Evolutionary conservation across 2,329 filamentous ascomycete species (phyloP), one percentile per base, ranked within the genome.

Genomic region (Coniella vitis): DNA sequence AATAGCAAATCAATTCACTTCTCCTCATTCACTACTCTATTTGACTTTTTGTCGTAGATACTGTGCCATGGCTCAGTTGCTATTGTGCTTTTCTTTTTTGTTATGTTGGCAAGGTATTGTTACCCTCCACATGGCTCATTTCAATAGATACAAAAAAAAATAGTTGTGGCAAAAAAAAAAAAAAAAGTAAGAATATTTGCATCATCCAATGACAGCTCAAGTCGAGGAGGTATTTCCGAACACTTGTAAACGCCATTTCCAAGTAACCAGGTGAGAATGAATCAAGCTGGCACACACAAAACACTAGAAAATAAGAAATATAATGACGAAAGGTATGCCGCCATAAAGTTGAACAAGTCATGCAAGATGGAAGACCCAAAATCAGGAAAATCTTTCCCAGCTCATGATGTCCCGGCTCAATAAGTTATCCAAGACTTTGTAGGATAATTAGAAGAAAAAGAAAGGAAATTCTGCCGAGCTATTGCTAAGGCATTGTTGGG

Each of bases 111-210:
- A 21, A 7, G 31, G 40, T 29, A 19, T 36, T 16, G 35, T 36
- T 49, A 37, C 32, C 47, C 25, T 29, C 25, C 29, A 40, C 47
- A 31, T 49, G 40, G 41, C 47, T 49, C 47, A 45, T 49, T 32
- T 22, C 41, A 19, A 43, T 22, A 44, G 14, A 38, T 17, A 39
- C 2, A 14, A 39, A 12, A 39, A 22, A 12, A 38, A 38, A 4
- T 14, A 14, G 10, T 14, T 14, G 20, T n/a, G n/a, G n/a, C n/a
- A n/a, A n/a, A 21, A 40, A n/a, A 16, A 7, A 16, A 4, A 12
- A 29, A 10, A 17, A 12, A 21, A 22, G 22, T 21, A 38, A 38
- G 21, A 38, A 21, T 14, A 21, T 41, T 16, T 20, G 21, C 25
- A 21, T 16, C 2, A 29, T 22, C 21, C 22, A 22, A 16, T 41